Percentiles rank a stretch among this genome's conserved stretches.
phyloP scores from a whole-genome alignment of 805 yeast genomes.

The Candida krabiensis region DNA sequence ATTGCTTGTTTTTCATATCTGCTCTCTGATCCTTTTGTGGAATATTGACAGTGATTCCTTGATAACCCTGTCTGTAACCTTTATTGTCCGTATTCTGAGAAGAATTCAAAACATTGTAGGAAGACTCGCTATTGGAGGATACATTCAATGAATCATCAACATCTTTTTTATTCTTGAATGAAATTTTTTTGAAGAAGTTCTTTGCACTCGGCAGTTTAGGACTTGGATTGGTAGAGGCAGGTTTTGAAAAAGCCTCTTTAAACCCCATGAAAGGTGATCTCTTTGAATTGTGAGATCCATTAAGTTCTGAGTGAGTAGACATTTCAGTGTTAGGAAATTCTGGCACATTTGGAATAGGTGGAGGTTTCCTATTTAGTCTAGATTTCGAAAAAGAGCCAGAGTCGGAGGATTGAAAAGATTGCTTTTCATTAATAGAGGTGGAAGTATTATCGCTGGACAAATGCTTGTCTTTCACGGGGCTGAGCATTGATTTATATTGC shows the following conservation, averaged over 20 bases:
- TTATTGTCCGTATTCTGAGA: constrained; percentile 5
- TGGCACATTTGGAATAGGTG: constrained; percentile 10
- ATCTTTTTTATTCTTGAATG: constrained; percentile 16
- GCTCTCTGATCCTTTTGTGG: constrained; percentile 6
- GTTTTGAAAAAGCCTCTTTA: constrained; percentile 22
- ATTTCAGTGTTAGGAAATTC: background rate
- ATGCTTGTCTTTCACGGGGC: constrained; percentile 1
- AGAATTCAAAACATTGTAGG: constrained; percentile 9
- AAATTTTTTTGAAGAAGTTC: constrained; percentile 21
- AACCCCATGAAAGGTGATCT: constrained; percentile 23
- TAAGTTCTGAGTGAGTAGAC: background rate
- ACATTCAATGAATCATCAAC: constrained; percentile 2
- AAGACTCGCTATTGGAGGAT: constrained; percentile 5
- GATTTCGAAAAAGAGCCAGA: constrained; percentile 8
- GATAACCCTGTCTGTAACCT: constrained; percentile 9
- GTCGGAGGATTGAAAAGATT: constrained; percentile 8
- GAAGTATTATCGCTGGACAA: background rate
- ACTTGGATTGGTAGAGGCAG: constrained; percentile 12
- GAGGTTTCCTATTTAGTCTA: constrained; percentile 19
- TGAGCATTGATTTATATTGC: constrained; percentile 7
- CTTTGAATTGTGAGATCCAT: constrained; percentile 8
- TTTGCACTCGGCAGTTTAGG: constrained; percentile 21
- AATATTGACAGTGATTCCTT: constrained; percentile 13
- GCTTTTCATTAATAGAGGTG: background rate
- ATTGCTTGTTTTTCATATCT: constrained; percentile 11